Conservation (phyloP, 2,329 filamentous ascomycete genomes). For the Beauveria sp. region DNA sequence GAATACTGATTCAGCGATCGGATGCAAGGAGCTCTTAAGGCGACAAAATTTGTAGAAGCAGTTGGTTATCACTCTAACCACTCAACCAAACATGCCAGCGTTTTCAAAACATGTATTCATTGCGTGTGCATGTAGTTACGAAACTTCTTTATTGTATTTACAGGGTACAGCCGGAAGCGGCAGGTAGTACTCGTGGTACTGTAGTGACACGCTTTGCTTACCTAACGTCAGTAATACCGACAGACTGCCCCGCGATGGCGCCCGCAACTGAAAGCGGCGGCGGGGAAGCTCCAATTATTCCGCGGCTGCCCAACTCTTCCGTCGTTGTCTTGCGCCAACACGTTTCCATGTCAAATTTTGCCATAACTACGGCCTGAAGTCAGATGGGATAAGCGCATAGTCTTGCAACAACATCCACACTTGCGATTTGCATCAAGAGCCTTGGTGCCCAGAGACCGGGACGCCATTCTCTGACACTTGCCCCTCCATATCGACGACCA, state of each 20-base stretch:
- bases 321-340: conserved; percentile 1
- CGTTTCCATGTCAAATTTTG: not conserved
- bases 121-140: too few relatives aligned
- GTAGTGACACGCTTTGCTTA: not conserved
- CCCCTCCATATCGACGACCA: not conserved
- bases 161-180: not conserved
- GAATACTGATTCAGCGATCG: too few relatives aligned
- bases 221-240: not conserved
- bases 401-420: not conserved
- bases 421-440: not conserved
- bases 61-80: too few relatives aligned
- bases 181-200: too few relatives aligned
- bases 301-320: conserved; percentile 2
- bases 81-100: too few relatives aligned
- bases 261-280: conserved; percentile 3
- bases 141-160: too few relatives aligned
- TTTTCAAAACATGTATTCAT: too few relatives aligned
- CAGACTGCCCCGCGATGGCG: conserved; percentile 12
- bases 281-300: conserved; percentile 12
- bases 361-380: not conserved
- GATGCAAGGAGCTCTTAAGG: too few relatives aligned
- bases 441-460: not conserved
- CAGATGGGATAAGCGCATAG: not conserved
- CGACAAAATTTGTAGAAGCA: too few relatives aligned
- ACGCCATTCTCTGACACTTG: not conserved